Conservation (phyloP, 2,329 filamentous ascomycete genomes). For the Xylariaceae sp. region DNA sequence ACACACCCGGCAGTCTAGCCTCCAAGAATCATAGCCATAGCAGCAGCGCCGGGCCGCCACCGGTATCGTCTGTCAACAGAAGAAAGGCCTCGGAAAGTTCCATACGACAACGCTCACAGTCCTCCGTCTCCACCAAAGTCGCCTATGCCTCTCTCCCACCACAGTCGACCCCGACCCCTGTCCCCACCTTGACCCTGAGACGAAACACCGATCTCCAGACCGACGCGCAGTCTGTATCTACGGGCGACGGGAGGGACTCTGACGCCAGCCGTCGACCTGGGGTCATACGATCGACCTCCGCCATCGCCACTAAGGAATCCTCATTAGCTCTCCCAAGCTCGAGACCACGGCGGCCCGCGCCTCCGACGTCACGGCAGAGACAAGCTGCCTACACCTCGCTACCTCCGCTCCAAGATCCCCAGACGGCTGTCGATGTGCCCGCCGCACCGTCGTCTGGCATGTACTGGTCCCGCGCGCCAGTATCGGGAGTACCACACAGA, state of each 20-base stretch:
- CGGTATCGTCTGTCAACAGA: slow-evolving; percentile 29
- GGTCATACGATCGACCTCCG: slow-evolving; percentile 49
- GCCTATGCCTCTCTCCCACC: slow-evolving; percentile 27
- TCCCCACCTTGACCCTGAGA: slow-evolving; percentile 23
- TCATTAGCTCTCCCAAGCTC: slow-evolving; percentile 16
- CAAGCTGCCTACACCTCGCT: slow-evolving; percentile 43
- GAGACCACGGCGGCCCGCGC: slow-evolving; percentile 18
- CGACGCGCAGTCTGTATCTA: slow-evolving; percentile 26
- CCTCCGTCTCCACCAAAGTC: slow-evolving; percentile 36
- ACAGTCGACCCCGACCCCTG: slow-evolving; percentile 25
- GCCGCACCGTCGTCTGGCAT: slow-evolving; percentile 63
- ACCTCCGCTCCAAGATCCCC: slow-evolving; percentile 52
- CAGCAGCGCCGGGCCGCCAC: slow-evolving; percentile 3
- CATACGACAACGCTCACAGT: slow-evolving; percentile 51
- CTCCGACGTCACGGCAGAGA: slow-evolving; percentile 22
- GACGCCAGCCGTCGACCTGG: slow-evolving; percentile 37
- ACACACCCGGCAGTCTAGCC: slow-evolving; percentile 57
- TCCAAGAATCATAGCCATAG: slow-evolving; percentile 45
- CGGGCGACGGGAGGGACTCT: slow-evolving; percentile 26
- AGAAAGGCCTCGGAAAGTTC: slow-evolving; percentile 48
- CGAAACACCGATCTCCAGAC: slow-evolving; percentile 24
- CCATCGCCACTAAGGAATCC: slow-evolving; percentile 34
- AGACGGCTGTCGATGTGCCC: slow-evolving; percentile 53
- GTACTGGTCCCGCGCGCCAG: slow-evolving; percentile 64
- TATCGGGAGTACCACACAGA: slow-evolving; percentile 57